Conservation (phyloP, 371 early-diverging fungal genomes). For the Saksenaea vasiformis region DNA sequence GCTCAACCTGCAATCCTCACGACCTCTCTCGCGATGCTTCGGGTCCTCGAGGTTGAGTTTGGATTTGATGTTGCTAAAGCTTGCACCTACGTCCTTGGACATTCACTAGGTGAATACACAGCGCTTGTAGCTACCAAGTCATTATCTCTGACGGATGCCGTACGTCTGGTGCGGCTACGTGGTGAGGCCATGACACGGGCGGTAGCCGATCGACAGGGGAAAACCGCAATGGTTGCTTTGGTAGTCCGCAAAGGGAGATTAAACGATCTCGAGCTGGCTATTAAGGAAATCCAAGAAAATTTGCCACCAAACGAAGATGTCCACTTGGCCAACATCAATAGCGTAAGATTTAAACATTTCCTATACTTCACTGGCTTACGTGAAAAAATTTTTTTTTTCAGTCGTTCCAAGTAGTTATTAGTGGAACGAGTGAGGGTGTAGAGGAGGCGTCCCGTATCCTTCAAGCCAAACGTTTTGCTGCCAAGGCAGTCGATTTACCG, state of each 20-base stretch:
- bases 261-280: slow-evolving; percentile 68
- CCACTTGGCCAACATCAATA: slow-evolving; percentile 89
- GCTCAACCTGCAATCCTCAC: slow-evolving; percentile 96
- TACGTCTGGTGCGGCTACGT: slow-evolving; percentile 80
- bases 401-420: slow-evolving; percentile 85
- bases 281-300: slow-evolving; percentile 61
- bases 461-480: slow-evolving; percentile 78
- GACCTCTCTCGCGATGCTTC: slow-evolving; percentile 87
- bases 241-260: slow-evolving; percentile 76
- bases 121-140: slow-evolving; percentile 84
- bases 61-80: slow-evolving; percentile 75
- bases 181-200: slow-evolving; percentile 89
- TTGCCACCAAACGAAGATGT: slow-evolving; percentile 74
- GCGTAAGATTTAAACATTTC: slow-evolving; percentile 40
- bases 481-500: slow-evolving; percentile 85
- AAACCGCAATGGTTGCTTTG: slow-evolving; percentile 88
- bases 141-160: slow-evolving; percentile 78
- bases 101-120: slow-evolving; percentile 95
- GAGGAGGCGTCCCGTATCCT: slow-evolving; percentile 81
- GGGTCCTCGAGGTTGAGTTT: slow-evolving; percentile 81
- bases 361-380: neutral
- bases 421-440: slow-evolving; percentile 87
- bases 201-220: slow-evolving; percentile 60
- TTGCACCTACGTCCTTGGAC: slow-evolving; percentile 84
- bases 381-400: slow-evolving; percentile 33